Evolutionary conservation across 805 yeast genomes (phyloP).

Genomic region (Saturnispora kantuleensis): DNA sequence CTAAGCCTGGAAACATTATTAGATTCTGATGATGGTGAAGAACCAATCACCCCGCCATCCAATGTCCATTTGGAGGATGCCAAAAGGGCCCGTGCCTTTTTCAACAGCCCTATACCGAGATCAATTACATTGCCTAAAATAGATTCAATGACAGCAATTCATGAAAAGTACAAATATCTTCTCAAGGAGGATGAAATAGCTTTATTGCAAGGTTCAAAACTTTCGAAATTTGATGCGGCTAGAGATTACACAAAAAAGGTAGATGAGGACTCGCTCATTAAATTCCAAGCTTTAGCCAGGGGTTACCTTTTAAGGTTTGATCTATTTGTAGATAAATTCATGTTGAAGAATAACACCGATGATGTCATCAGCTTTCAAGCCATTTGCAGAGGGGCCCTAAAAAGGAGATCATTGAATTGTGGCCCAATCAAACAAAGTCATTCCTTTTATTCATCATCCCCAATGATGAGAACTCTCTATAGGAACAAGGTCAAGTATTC

Average conservation of each 20-base stretch:
- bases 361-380: conserved; percentile 42
- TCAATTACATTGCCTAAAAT: conserved; percentile 9
- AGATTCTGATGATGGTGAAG: not conserved
- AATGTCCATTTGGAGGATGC: conserved; percentile 7
- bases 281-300: conserved; percentile 59
- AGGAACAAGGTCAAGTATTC: conserved; percentile 22
- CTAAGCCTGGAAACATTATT: not conserved
- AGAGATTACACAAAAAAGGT: not conserved
- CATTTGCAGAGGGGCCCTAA: conserved; percentile 37
- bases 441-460: conserved; percentile 15
- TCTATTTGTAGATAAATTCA: conserved; percentile 51
- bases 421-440: not conserved
- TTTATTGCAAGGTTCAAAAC: conserved; percentile 7
- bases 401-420: conserved; percentile 2
- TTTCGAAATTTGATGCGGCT: not conserved
- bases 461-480: conserved; percentile 32
- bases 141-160: conserved; percentile 12
- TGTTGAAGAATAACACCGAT: conserved; percentile 47
- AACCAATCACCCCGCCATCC: conserved; percentile 8
- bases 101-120: conserved; percentile 7
- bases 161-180: conserved; percentile 13
- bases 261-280: conserved; percentile 15
- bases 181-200: conserved; percentile 18
- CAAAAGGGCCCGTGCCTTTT: conserved; percentile 11
- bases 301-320: conserved; percentile 60